These are phyloP conservation scores for Trypanosoma grayi DNA, from an alignment of 208 protist genomes.

Conservation along the genomic window DNA sequence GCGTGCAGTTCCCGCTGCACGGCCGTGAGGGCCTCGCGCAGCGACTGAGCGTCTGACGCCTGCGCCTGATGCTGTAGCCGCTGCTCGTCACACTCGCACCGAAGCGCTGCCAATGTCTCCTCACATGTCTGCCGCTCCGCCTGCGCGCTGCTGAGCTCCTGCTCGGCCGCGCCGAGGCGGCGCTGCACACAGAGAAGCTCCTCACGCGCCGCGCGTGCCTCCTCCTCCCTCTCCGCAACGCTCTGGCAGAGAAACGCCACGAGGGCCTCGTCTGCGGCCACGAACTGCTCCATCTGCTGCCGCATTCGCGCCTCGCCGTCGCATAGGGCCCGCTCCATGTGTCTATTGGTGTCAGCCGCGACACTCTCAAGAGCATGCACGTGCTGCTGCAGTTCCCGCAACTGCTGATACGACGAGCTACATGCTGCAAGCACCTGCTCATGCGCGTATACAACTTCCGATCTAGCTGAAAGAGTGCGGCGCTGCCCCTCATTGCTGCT, in stretches of 20 bases:
- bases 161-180: background rate
- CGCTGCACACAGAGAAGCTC: background rate
- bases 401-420: conserved; percentile 14
- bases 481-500: conserved; percentile 12
- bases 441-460: conserved; percentile 16
- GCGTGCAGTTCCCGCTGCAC: conserved; percentile 1
- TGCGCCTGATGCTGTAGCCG: background rate
- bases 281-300: conserved; percentile 9
- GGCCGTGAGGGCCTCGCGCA: background rate
- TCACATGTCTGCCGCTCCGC: background rate
- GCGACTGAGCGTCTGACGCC: background rate
- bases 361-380: conserved; percentile 4
- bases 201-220: background rate
- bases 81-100: too few species aligned
- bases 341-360: background rate
- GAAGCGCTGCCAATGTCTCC: conserved; percentile 4
- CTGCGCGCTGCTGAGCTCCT: background rate
- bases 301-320: conserved; percentile 4
- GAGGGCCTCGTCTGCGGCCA: conserved; percentile 6
- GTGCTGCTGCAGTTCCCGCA: conserved; percentile 22
- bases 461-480: background rate
- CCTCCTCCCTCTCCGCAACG: conserved; percentile 4
- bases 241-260: conserved; percentile 17
- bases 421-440: conserved; percentile 16
- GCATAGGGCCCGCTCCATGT: background rate